Evolutionary conservation across 345 rosid species (phyloP).

Genomic region (Hypericum perforatum): DNA sequence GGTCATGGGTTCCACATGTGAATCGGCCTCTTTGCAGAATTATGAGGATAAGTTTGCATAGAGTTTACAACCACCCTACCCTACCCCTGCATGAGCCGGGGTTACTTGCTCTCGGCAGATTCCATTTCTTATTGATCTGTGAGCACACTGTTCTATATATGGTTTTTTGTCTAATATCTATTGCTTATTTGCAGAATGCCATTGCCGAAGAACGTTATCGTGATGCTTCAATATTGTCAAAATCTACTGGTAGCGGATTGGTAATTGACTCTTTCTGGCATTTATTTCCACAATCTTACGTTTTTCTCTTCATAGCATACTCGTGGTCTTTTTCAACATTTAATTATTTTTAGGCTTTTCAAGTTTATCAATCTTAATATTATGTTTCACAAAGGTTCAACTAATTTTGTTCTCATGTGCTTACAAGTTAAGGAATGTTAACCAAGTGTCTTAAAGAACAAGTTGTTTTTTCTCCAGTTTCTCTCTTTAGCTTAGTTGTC

Average conservation of each 20-base stretch:
- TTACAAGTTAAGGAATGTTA: no score
- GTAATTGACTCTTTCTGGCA: slow-evolving; percentile 25
- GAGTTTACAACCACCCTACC: no score
- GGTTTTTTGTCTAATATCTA: slow-evolving; percentile 11
- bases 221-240: slow-evolving; percentile 77
- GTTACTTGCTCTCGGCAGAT: no score
- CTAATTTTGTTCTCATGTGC: no score
- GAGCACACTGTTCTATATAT: slow-evolving; percentile 1
- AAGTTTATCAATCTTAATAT: no score
- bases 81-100: no score
- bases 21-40: neutral
- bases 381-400: no score
- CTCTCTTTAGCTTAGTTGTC: no score
- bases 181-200: slow-evolving; percentile 41
- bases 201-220: slow-evolving; percentile 72
- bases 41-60: no score
- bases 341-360: neutral
- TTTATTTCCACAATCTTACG: slow-evolving; percentile 1
- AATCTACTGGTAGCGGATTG: slow-evolving; percentile 77
- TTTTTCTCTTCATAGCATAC: neutral
- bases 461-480: no score
- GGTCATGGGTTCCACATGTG: no score
- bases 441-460: no score
- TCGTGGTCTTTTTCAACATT: neutral
- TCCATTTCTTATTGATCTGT: neutral